Conservation (phyloP, 306 rosid genomes). For the Dryas drummondii region DNA sequence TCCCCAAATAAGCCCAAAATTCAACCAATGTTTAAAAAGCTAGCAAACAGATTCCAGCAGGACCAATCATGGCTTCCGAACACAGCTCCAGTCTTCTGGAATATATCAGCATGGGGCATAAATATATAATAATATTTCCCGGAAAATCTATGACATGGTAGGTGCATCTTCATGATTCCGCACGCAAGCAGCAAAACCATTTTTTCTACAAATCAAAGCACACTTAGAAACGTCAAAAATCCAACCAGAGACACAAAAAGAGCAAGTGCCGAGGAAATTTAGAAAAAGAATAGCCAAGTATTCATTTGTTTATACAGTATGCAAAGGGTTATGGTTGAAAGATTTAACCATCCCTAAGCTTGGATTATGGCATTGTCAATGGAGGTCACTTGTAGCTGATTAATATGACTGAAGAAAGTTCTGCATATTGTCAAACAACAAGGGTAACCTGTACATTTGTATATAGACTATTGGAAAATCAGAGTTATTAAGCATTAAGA, state of each 20-base stretch:
- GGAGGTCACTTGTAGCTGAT: background rate
- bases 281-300: background rate
- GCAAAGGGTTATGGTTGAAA: background rate
- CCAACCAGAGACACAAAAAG: background rate
- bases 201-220: slow-evolving; percentile 53
- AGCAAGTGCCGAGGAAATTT: background rate
- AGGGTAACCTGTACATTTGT: background rate
- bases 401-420: background rate
- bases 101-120: slow-evolving; percentile 25
- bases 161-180: slow-evolving; percentile 47
- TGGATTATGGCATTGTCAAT: background rate
- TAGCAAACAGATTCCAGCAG: slow-evolving; percentile 42
- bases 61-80: slow-evolving; percentile 50
- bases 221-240: slow-evolving; percentile 3
- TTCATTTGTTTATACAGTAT: background rate
- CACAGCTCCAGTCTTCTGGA: slow-evolving; percentile 57
- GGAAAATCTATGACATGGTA: slow-evolving; percentile 14
- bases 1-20: slow-evolving; percentile 21
- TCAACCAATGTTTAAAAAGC: slow-evolving; percentile 24
- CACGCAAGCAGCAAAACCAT: slow-evolving; percentile 80
- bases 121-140: slow-evolving; percentile 20
- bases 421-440: background rate
- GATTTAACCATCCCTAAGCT: background rate
- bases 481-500: background rate
- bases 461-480: background rate